Percentiles rank a stretch among this genome's conserved stretches.
Conservation (phyloP, 202 grass and related monocot species). For the Setaria italica region DNA sequence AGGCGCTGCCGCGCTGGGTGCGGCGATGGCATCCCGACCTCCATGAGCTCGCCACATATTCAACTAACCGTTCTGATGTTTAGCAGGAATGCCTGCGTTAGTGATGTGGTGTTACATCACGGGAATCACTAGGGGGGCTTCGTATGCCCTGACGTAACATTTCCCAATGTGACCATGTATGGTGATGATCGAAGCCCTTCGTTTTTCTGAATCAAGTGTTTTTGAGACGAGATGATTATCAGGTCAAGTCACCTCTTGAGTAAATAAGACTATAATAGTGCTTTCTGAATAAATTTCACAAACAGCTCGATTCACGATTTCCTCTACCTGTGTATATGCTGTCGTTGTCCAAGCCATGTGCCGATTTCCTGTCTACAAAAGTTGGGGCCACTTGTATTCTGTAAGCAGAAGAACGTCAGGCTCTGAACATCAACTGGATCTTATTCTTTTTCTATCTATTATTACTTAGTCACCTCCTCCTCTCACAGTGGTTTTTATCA, state of each 20-base stretch:
- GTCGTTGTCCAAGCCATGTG: conserved; percentile 19
- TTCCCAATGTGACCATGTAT: not conserved
- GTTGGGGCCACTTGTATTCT: conserved; percentile 18
- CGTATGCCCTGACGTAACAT: not conserved
- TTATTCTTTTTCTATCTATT: conserved; percentile 48
- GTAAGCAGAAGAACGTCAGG: conserved; percentile 37
- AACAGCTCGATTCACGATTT: conserved; percentile 2
- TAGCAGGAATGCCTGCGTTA: not conserved
- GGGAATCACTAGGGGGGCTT: not conserved
- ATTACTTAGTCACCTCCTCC: conserved; percentile 39
- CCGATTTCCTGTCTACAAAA: conserved; percentile 29
- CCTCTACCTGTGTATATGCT: not conserved
- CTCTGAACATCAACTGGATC: conserved; percentile 36
- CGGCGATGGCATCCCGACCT: not conserved
- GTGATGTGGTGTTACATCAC: not conserved
- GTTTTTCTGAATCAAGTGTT: not conserved
- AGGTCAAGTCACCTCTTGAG: conserved; percentile 3
- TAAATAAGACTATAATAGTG: not conserved
- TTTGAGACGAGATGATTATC: not conserved
- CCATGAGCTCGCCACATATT: not conserved
- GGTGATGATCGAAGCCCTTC: not conserved
- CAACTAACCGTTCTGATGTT: not conserved
- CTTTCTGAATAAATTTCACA: not conserved
- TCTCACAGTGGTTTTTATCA: conserved; percentile 43
- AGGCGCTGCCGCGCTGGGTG: not conserved